phyloP scores from a whole-genome alignment of 768 basidiomycete species.

The Kwoniella bestiolae region DNA sequence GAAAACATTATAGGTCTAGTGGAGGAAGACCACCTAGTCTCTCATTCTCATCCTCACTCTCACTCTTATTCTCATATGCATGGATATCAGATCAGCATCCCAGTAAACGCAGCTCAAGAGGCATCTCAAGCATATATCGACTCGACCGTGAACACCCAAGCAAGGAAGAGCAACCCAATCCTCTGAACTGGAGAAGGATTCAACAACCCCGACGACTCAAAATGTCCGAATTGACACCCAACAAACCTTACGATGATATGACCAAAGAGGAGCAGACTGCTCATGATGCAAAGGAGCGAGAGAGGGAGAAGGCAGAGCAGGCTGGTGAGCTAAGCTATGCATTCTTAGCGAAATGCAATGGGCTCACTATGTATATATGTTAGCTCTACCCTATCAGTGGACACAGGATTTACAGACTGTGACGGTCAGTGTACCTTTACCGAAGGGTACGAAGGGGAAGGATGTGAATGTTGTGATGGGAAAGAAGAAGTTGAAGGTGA shows the following conservation, averaged over 20 bases:
- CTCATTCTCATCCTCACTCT: neutral
- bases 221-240: slow-evolving; percentile 19
- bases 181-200: neutral
- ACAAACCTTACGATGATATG: slow-evolving; percentile 70
- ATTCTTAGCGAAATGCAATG: neutral
- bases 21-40: slow-evolving; percentile 14
- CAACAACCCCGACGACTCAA: no score
- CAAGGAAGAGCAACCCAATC: no score
- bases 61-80: neutral
- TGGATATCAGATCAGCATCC: neutral
- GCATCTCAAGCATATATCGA: no score
- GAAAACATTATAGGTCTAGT: neutral
- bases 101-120: neutral
- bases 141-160: no score
- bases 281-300: slow-evolving; percentile 69
- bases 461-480: slow-evolving; percentile 74
- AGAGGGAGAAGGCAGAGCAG: slow-evolving; percentile 77
- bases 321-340: slow-evolving; percentile 64
- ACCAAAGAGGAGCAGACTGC: slow-evolving; percentile 74
- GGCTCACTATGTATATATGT: no score
- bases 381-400: slow-evolving; percentile 93
- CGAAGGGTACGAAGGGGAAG: slow-evolving; percentile 80
- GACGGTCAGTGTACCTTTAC: slow-evolving; percentile 79
- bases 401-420: slow-evolving; percentile 85
- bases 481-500: slow-evolving; percentile 81